Evolutionary conservation across 306 rosid genomes (phyloP), one percentile per base, ranked within the genome.

Genomic region (Malus sylvestris): DNA sequence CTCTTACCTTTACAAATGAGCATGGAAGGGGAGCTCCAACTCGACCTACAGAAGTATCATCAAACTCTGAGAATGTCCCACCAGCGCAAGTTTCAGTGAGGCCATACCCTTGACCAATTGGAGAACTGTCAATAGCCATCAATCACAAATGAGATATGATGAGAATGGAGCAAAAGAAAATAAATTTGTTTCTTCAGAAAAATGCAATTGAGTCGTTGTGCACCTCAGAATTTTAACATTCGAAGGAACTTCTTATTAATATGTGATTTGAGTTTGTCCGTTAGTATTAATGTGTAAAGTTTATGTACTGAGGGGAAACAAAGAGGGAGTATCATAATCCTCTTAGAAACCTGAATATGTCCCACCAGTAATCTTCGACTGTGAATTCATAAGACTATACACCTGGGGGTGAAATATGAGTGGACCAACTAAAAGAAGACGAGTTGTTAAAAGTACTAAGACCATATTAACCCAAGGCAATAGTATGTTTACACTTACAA

Each of bases 1-100:
- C 10, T 45, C 49, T 80, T 76, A 91, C 99, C 91, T 92, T 95
- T 59, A 95, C 76, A 81, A 80, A 92, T 73, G 99, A 88, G 87
- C 97, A 95, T 60, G 99, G 99, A 82, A 92, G 86, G 9, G 99
- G 99, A 73, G 99, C 96, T 83, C 99, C 98, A 80, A 92, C 99
- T 33, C 97, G 96, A 73, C 93, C 97, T 73, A 91, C 99, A 33
- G 93, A 85, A 68, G 88, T 86, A 85, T 95, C 99, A 46, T 89
- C 99, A 4, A 89, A 85, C 85, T 95, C 99, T 16, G 96, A 90
- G 85, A 95, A 92, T 65, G 97, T 85, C 53, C 96, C 97, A 10
- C 98, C 98, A 74, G 96, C 99, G 78, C 93, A 89, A 71, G 99
- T 95, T 82, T 95, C 97, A 23, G 97, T 95, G 80, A 95, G 99